Evolutionary conservation across 305 asterid genomes (phyloP), one percentile per base, ranked within the genome.

Genomic region (Rubia balearica): DNA sequence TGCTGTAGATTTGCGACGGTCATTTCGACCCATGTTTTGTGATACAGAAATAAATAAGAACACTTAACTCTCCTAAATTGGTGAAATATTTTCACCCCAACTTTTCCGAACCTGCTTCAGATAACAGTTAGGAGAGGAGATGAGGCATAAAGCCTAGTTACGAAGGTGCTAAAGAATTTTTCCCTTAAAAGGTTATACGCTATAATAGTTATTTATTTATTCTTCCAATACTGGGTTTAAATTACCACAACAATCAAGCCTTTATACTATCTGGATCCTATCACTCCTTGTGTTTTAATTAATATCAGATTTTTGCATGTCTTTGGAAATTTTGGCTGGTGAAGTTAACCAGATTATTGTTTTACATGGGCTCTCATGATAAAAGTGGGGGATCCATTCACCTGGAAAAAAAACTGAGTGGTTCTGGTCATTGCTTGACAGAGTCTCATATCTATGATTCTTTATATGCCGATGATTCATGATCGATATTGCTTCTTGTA

Each of bases 401-500:
- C 40, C 42, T 19, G 27, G 27, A 24, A 24, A 24, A 24, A 13
- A n/a, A 27, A 6, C 12, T 30, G 43, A 7, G 21, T 61, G 21
- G 21, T 12, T 61, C 45, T 61, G 66, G 43, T 62, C 67, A 61
- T 30, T 36, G 22, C 21, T 6, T 61, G 41, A 62, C 67, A 33
- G 4, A 14, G 17, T 62, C 16, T 63, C 51, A 38, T 63, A 7
- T 38, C 48, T 40, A 10, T 17, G 22, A n/a, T 14, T 17, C 16
- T 17, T n/a, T 38, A 2, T 14, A 40, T 40, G 24, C 51, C 17
- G 43, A 38, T 27, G 27, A 27, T 8, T 27, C 2, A 6, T 51
- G 46, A 51, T 17, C 21, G 22, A n/a, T 33, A 10, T 3, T 72
- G 61, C 65, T 46, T 65, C 33, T 48, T 65, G 11, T 71, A 71